These are phyloP conservation scores for Vitis vinifera DNA, from an alignment of 164 flowering plant genomes.

Conservation along the genomic window DNA sequence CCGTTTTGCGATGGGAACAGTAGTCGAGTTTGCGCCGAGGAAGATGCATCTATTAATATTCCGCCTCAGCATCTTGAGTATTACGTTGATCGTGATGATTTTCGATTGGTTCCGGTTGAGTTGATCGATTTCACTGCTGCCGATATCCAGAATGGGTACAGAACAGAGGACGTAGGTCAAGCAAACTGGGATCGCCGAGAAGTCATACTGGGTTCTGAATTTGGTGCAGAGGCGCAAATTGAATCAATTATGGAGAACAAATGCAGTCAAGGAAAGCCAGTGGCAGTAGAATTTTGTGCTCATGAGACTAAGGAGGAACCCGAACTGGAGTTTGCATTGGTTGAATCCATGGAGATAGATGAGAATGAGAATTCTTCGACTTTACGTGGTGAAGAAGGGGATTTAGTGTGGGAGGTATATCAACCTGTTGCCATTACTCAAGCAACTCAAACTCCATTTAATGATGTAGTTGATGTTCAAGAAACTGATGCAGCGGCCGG, in stretches of 20 bases:
- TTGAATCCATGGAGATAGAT: conserved; percentile 29
- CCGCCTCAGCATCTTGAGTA: conserved; percentile 41
- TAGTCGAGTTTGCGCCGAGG: conserved; percentile 14
- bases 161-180: conserved; percentile 16
- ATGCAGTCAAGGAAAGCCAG: conserved; percentile 17
- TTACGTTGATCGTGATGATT: conserved; percentile 41
- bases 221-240: conserved; percentile 7
- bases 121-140: conserved; percentile 30
- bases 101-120: conserved; percentile 54
- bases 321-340: conserved; percentile 6
- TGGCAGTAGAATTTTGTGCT: conserved; percentile 5
- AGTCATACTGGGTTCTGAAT: conserved; percentile 16
- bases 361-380: conserved; percentile 30
- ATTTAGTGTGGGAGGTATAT: conserved; percentile 10
- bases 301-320: conserved; percentile 17
- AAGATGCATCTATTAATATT: conserved; percentile 31
- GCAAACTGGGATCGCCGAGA: conserved; percentile 14
- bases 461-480: conserved; percentile 20
- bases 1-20: conserved; percentile 16
- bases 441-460: conserved; percentile 20
- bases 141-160: conserved; percentile 14
- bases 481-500: conserved; percentile 14
- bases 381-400: conserved; percentile 22
- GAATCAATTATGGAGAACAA: conserved; percentile 14
- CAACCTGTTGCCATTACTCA: conserved; percentile 29